Base-by-base conservation (phyloP, 345 rosid genomes). In the Murraya paniculata region DNA sequence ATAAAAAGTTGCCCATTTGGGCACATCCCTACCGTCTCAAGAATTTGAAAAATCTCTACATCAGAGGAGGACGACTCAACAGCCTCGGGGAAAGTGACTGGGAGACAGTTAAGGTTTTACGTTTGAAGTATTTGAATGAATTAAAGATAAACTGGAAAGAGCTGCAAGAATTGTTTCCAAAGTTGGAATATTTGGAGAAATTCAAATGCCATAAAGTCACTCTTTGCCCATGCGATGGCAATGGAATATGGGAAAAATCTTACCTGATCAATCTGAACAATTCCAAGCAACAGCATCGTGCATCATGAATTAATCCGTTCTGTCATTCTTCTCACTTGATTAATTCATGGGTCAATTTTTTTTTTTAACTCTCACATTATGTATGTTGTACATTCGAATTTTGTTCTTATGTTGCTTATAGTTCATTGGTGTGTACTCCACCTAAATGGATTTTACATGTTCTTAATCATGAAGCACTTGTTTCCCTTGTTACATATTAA, bases 131-230 rank as follows among this genome's bases (percentile, higher is more conserved):
- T 61, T 70, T 86, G 84, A 45, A 28, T 16, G 79, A 68, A 5
- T 78, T 88, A 5, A 70, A 76, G 71, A 72, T 71, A 83, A 68
- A 78, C 18, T 86, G 85, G 83, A 45, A 21, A 65, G 78, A 57
- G 30, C 8, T 83, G 68, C 61, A 5, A 27, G 30, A 71, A 53
- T 39, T 35, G 2, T 84, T 86, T 57, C 86, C 87, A 2, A 11
- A 57, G 0, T 76, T 86, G 84, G 21, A 35, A 6, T 86, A 84
- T 59, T 59, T 86, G 86, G 87, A 88, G 80, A 88, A 75, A 21
- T 75, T 79, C 27, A 66, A 73, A 48, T 83, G 90, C 60, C 88
- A 82, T 0, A 75, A 74, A 18, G 77, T 85, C 75, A 61, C 83
- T 57, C 64, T 80, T 78, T 85, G 79, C 74, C 88, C 90, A 13